A percentile compares a stretch with the other conserved stretches of the same genome.
These are phyloP conservation scores for Sporisorium exsertum DNA, from an alignment of 1,284 basidiomycete genomes.

Conservation along the genomic window DNA sequence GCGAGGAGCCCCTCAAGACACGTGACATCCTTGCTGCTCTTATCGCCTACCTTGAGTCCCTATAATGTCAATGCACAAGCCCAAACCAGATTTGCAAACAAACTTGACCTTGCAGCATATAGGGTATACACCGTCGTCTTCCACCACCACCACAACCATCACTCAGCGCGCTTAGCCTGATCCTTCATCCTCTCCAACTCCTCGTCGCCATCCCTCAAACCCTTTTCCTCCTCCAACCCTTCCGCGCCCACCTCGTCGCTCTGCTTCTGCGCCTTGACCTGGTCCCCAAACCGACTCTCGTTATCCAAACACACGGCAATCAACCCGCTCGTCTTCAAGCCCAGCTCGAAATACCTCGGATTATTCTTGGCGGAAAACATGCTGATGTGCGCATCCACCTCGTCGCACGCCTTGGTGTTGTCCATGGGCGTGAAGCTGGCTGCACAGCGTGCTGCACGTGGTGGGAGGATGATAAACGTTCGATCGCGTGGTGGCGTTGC, in stretches of 20 bases:
- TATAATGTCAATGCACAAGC: slow-evolving; percentile 6
- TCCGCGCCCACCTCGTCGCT: slow-evolving; percentile 1
- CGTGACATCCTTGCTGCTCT: slow-evolving; percentile 58
- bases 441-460: slow-evolving; percentile 23
- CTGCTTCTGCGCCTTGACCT: slow-evolving; percentile 28
- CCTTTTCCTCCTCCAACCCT: slow-evolving; percentile 29
- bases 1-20: slow-evolving; percentile 15
- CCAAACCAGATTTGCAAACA: too few relatives aligned
- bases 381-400: slow-evolving; percentile 85
- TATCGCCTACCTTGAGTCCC: slow-evolving; percentile 47
- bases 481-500: slow-evolving; percentile 30
- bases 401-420: slow-evolving; percentile 74
- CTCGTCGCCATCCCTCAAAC: slow-evolving; percentile 38
- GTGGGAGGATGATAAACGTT: slow-evolving; percentile 66
- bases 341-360: slow-evolving; percentile 88
- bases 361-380: slow-evolving; percentile 89
- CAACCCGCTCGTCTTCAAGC: slow-evolving; percentile 67
- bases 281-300: slow-evolving; percentile 44
- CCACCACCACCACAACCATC: not conserved
- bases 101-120: too few relatives aligned
- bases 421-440: slow-evolving; percentile 50
- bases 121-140: slow-evolving; percentile 6
- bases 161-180: slow-evolving; percentile 11
- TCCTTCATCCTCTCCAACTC: slow-evolving; percentile 35
- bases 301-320: slow-evolving; percentile 49